A percentile compares a stretch with the other conserved stretches of the same genome.
Conservation (phyloP, 75 land plant species). For the Pinus tabuliformis region DNA sequence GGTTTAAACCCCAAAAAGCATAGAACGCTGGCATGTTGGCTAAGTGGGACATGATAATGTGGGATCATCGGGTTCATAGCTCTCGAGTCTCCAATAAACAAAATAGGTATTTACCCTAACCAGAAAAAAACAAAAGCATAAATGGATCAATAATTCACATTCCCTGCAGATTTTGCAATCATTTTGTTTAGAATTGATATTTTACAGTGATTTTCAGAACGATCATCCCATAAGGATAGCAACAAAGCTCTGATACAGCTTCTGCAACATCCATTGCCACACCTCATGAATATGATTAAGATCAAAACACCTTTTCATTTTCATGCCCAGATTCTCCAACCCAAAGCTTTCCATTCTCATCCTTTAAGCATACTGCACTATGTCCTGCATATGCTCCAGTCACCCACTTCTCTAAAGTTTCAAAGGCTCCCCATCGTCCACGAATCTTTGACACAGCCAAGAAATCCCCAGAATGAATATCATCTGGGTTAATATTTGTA, state of each 20-base stretch:
- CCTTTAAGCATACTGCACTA: conserved; percentile 87
- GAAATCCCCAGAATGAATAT: conserved; percentile 73
- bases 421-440: conserved; percentile 77
- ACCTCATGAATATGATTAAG: background rate
- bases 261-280: background rate
- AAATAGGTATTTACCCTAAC: too few relatives aligned
- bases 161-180: background rate
- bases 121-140: background rate
- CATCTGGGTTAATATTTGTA: conserved; percentile 37
- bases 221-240: background rate
- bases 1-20: too few relatives aligned
- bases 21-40: too few relatives aligned
- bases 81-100: too few relatives aligned
- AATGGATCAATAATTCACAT: background rate
- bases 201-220: background rate
- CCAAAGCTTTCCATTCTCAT: conserved; percentile 90
- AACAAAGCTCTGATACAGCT: background rate
- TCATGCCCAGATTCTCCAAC: conserved; percentile 98
- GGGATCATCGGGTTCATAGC: too few relatives aligned
- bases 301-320: conserved; percentile 69
- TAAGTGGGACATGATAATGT: too few relatives aligned
- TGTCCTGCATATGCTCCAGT: conserved; percentile 93
- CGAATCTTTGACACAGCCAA: conserved; percentile 65
- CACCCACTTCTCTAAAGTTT: conserved; percentile 79
- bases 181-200: background rate